A percentile compares a stretch with the other conserved stretches of the same genome.
These are phyloP conservation scores for Chlamydomonas sp. DNA, from an alignment of 139 green algal species.

Conservation along the genomic window DNA sequence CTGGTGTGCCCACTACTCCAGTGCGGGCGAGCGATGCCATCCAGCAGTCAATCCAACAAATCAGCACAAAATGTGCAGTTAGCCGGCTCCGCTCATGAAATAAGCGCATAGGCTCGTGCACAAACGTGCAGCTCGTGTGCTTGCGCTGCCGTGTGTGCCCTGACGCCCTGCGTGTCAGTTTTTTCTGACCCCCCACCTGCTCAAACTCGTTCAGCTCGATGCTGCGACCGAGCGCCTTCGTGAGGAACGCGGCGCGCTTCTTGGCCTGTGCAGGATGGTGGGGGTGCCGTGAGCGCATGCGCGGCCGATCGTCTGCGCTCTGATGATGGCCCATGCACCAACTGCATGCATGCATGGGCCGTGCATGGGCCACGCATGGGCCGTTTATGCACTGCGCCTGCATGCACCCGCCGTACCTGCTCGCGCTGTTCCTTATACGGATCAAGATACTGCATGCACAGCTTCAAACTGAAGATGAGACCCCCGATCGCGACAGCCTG, in stretches of 20 bases:
- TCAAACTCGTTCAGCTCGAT: conserved; percentile 55
- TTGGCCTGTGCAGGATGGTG: conserved; percentile 40
- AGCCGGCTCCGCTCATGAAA: too few relatives aligned
- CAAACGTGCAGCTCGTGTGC: too few relatives aligned
- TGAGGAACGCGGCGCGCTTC: conserved; percentile 30
- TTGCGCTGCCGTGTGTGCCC: not conserved
- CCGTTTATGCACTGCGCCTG: not conserved
- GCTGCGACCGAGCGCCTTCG: conserved; percentile 28
- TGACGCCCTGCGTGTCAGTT: not conserved
- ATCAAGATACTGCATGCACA: conserved; percentile 41
- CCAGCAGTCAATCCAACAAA: not conserved
- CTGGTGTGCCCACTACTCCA: not conserved
- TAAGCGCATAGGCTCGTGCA: too few relatives aligned
- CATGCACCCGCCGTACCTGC: conserved; percentile 25
- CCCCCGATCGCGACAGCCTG: conserved; percentile 26
- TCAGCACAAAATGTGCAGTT: too few relatives aligned
- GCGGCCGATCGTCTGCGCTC: too few relatives aligned
- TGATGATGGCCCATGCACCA: not conserved
- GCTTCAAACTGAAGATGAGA: conserved; percentile 35
- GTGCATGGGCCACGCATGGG: not conserved
- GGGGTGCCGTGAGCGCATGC: too few relatives aligned
- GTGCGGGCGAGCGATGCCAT: not conserved
- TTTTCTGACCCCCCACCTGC: conserved; percentile 20
- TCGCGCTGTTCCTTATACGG: conserved; percentile 43
- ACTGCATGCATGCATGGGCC: not conserved